Evolutionary conservation across 2,329 filamentous ascomycete species (phyloP), one percentile per base, ranked within the genome.

Genomic region (Penicillium italicum): DNA sequence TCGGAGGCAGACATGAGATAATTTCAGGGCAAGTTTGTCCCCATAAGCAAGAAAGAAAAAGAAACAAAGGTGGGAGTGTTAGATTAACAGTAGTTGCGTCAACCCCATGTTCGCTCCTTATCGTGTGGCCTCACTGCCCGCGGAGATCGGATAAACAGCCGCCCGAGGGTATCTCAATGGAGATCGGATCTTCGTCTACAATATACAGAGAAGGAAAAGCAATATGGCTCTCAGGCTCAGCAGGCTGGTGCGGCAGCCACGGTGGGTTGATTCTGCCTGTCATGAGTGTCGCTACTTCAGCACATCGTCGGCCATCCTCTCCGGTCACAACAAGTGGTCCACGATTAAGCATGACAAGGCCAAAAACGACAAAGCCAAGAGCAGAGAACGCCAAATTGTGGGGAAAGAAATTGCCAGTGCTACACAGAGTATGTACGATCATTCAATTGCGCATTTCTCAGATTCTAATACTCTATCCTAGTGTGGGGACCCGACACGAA

Each of bases 301-400:
- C 53, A 77, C 77, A 16, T 79, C 77, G 16, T 62, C 78, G 9
- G 55, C 66, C 8, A 68, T 75, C 14, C 74, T 76, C 58, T 86
- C 88, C 24, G 91, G 91, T 14, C 91, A 96, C 76, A 96, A 88
- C 74, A 89, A 91, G 72, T 99, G 94, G 94, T 91, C 91, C 55
- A 96, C 94, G 69, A 97, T 97, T 76, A 90, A 88, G 70, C 94
- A 97, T 74, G 91, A 94, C 73, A 99, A 99, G 75, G 91, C 88
- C 49, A 90, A 87, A 59, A 88, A 87, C 55, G 94, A 99, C 73
- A 74, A 72, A 55, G 71, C 87, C 65, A 96, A 92, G 75, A 90
- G 85, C 74, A 82, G 82, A 41, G 81, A 87, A 64, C 86, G 91
- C 30, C 83, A 81, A 44, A 73, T 80, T 42, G 82, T 95, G 65